Percentiles rank a stretch among this genome's conserved stretches.
These are phyloP conservation scores for Diaporthe aspalathi DNA, from an alignment of 2,329 filamentous ascomycete species.

Conservation along the genomic window DNA sequence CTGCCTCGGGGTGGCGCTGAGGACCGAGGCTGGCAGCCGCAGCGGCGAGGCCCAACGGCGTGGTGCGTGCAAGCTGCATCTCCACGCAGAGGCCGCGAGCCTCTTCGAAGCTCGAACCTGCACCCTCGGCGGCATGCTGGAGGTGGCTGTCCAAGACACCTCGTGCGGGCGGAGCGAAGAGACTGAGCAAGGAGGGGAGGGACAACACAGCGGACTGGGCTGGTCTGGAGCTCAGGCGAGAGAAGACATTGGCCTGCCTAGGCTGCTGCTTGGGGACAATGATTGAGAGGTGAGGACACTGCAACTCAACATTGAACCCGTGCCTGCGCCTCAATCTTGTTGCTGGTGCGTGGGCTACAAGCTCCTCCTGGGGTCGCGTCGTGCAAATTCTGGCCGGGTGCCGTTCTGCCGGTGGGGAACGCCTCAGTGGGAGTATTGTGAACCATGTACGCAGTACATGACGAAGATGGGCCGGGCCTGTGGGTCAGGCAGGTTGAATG, in stretches of 20 bases:
- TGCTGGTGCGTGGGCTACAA: no score
- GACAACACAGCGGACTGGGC: background rate
- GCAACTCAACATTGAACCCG: background rate
- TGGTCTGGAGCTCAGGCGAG: constrained; percentile 1
- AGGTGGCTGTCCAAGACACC: background rate
- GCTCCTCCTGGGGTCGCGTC: background rate
- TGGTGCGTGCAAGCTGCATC: constrained; percentile 7
- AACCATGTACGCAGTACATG: no score
- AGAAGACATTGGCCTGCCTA: constrained; percentile 1
- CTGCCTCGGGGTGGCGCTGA: constrained; percentile 39
- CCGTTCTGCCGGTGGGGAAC: background rate
- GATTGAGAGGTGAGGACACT: background rate
- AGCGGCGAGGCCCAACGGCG: constrained; percentile 27
- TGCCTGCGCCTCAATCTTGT: background rate
- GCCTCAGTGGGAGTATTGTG: background rate
- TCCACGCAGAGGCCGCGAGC: constrained; percentile 30
- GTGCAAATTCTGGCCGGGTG: constrained; percentile 32
- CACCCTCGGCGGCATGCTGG: constrained; percentile 38
- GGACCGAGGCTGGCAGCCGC: background rate
- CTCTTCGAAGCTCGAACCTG: constrained; percentile 34
- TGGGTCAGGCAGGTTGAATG: no score
- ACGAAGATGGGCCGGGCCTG: no score
- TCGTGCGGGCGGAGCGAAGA: no score
- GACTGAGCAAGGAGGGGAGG: background rate
- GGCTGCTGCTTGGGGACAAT: background rate